Percentiles rank a stretch among this genome's conserved stretches.
Conservation (phyloP, 768 basidiomycete species). For the Pleurotus platypus region DNA sequence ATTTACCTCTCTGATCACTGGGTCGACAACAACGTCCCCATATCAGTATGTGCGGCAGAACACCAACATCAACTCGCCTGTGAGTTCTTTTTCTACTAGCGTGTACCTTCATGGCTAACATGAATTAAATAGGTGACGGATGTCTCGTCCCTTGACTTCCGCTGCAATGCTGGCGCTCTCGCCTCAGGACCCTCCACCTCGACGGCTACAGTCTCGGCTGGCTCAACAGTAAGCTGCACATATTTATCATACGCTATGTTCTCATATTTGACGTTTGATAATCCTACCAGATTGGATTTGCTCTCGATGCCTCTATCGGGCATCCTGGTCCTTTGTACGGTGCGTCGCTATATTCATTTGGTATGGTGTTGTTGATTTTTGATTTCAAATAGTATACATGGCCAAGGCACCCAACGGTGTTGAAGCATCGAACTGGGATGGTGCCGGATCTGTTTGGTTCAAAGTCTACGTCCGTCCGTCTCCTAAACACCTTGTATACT, state of each 20-base stretch:
- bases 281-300: constrained; percentile 36
- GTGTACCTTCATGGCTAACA: not conserved
- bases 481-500: too few species aligned
- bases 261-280: not conserved
- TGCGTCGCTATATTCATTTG: not conserved
- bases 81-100: constrained; percentile 13
- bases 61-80: constrained; percentile 36
- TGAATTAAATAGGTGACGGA: constrained; percentile 33
- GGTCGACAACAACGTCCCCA: constrained; percentile 30
- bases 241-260: too few species aligned
- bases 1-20: constrained; percentile 39
- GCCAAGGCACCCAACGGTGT: constrained; percentile 34
- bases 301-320: constrained; percentile 36
- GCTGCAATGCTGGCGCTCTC: constrained; percentile 35
- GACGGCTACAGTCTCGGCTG: constrained; percentile 38
- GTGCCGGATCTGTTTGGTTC: constrained; percentile 47
- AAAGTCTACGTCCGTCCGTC: constrained; percentile 18
- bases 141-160: constrained; percentile 40
- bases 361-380: constrained; percentile 2
- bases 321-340: constrained; percentile 39
- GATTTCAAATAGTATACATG: constrained; percentile 25
- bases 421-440: constrained; percentile 35
- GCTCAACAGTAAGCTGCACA: constrained; percentile 23
- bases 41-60: constrained; percentile 43
- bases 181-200: constrained; percentile 29